Evolutionary conservation across 176 grass and related monocot genomes (phyloP).

Genomic region (maize (Zea mays)): Zm-B73-REFERENCE-NAM-5.0 NC_050096.1:204073501-204074000

Average conservation of each 20-base stretch:
- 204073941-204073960: conserved; percentile 62
- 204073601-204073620: conserved; percentile 81
- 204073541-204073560: conserved; percentile 31
- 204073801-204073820: conserved; percentile 48
- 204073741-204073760: conserved; percentile 65
- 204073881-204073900: conserved; percentile 74
- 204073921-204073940: background rate
- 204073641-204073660: conserved; percentile 53
- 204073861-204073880: conserved; percentile 90
- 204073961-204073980: conserved; percentile 40
- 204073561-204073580: conserved; percentile 55
- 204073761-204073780: conserved; percentile 78
- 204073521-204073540: conserved; percentile 61
- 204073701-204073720: conserved; percentile 50
- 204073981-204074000: conserved; percentile 61
- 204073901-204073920: background rate
- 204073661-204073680: background rate
- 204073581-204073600: conserved; percentile 90
- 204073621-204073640: conserved; percentile 50
- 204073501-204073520: conserved; percentile 56
- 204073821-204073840: conserved; percentile 65
- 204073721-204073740: conserved; percentile 81
- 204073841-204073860: conserved; percentile 61
- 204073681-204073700: conserved; percentile 11
- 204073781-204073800: conserved; percentile 55